Base-by-base conservation (phyloP, 371 early-diverging fungal species). In the Mortierella polycephala region DNA sequence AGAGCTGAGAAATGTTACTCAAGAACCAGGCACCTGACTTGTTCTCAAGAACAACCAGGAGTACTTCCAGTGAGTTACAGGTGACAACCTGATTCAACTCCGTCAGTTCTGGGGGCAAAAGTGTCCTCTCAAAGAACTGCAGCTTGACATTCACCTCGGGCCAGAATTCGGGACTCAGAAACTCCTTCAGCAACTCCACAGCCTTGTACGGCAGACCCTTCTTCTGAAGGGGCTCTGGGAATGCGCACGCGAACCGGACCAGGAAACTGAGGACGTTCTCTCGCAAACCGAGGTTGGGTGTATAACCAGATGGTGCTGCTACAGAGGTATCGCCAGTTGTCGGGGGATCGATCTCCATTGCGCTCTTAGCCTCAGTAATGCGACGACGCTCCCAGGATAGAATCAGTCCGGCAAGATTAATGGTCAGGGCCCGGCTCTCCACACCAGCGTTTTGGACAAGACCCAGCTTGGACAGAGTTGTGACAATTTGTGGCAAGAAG, bases 371-470 rank as follows among this genome's bases (percentile, higher is more conserved):
- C 60, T 86, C 86, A 5, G 66, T 21, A 39, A 89, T 68, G 10
- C 91, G 87, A 23, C 81, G 85, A 37, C 83, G 84, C 60, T 98
- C 96, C 99, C 99, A 99, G 57, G 88, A 88, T 30, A 96, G 75
- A 45, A 98, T 89, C 60, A 98, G 83, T 30, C 96, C 96, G 11
- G 93, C 89, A n/a, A 98, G 84, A 62, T 98, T 98, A 14, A 97
- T 87, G 0, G 98, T 93, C 56, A 99, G 76, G 1, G 90, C 69
- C 61, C 94, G 87, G 23, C 97, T 94, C 70, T 99, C 99, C 0
- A 91, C 85, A 5, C 95, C 95, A 0, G 96, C 90, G 63, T 87
- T 95, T 62, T 92, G 91, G 0, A 95, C 85, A 13, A 98, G 77
- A 30, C 96, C 96, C 66, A 99, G 87, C 62, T 92, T 94, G 18